Conservation (phyloP, 2,329 filamentous ascomycete genomes). For the Didymella glomerata region DNA sequence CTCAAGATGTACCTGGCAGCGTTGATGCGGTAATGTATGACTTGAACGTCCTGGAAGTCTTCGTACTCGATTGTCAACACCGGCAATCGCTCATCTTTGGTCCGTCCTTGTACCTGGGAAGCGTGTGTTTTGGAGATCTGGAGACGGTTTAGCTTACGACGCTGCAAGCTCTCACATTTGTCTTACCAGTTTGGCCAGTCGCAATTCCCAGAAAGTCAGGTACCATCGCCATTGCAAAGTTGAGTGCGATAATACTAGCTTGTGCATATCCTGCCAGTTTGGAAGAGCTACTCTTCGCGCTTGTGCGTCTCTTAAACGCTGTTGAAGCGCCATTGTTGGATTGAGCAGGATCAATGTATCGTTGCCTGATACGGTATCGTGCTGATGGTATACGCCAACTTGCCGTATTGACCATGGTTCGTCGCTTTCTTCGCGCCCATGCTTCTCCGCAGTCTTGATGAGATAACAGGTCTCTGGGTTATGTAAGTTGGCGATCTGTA, state of each 20-base stretch:
- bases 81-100: neutral
- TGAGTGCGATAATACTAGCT: slow-evolving; percentile 12
- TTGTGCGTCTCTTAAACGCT: neutral
- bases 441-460: neutral
- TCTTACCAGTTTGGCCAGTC: slow-evolving; percentile 5
- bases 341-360: slow-evolving; percentile 4
- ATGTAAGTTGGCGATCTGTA: neutral
- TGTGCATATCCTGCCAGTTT: slow-evolving; percentile 15
- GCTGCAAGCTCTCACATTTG: neutral
- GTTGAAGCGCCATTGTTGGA: neutral
- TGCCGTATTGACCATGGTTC: slow-evolving; percentile 24
- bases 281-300: neutral
- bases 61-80: neutral
- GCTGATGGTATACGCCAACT: slow-evolving; percentile 21
- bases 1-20: neutral
- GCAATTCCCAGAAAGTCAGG: slow-evolving; percentile 14
- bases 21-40: neutral
- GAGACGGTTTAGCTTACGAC: neutral
- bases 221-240: slow-evolving; percentile 24
- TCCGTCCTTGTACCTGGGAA: neutral
- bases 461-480: neutral
- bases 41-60: neutral
- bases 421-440: slow-evolving; percentile 14
- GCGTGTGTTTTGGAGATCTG: neutral
- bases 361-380: slow-evolving; percentile 3